Evolutionary conservation across 768 basidiomycete species (phyloP).

Genomic region (Melanogaster broomeanus): DNA sequence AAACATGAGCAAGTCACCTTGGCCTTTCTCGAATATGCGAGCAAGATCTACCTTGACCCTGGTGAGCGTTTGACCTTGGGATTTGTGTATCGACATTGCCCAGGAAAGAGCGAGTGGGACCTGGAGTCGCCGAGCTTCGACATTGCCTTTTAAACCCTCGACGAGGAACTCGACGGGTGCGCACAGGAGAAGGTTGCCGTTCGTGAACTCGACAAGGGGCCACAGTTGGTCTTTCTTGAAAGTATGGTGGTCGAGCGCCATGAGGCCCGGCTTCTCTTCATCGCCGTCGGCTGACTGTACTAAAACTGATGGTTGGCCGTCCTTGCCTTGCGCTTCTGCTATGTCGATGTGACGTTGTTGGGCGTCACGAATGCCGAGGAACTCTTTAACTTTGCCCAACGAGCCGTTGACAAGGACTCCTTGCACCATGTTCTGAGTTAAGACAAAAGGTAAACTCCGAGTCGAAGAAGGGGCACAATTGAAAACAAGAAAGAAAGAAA

Average conservation of each 20-base stretch:
- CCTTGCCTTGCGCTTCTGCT: conserved; percentile 23
- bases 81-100: conserved; percentile 99
- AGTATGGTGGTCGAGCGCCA: conserved; percentile 11
- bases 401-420: conserved; percentile 77
- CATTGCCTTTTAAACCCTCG: conserved; percentile 32
- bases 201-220: conserved; percentile 40
- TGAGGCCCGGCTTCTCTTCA: conserved; percentile 7
- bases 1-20: conserved; percentile 31
- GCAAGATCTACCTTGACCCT: conserved; percentile 92
- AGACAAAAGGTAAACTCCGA: not conserved
- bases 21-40: conserved; percentile 88
- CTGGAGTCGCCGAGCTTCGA: conserved; percentile 45
- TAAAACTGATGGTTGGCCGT: not conserved
- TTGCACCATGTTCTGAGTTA: conserved; percentile 32
- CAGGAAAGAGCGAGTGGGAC: conserved; percentile 86
- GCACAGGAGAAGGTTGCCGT: conserved; percentile 28
- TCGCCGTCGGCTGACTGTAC: conserved; percentile 1
- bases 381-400: conserved; percentile 69
- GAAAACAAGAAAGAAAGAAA: not conserved
- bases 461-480: not conserved
- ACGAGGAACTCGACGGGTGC: conserved; percentile 37
- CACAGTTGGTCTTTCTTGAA: conserved; percentile 25
- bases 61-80: conserved; percentile 94
- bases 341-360: conserved; percentile 24
- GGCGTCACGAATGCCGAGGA: conserved; percentile 33